A percentile compares a stretch with the other conserved stretches of the same genome.
Evolutionary conservation across 106 monocot genomes (phyloP).

Genomic region (Gastrodia elata): DNA sequence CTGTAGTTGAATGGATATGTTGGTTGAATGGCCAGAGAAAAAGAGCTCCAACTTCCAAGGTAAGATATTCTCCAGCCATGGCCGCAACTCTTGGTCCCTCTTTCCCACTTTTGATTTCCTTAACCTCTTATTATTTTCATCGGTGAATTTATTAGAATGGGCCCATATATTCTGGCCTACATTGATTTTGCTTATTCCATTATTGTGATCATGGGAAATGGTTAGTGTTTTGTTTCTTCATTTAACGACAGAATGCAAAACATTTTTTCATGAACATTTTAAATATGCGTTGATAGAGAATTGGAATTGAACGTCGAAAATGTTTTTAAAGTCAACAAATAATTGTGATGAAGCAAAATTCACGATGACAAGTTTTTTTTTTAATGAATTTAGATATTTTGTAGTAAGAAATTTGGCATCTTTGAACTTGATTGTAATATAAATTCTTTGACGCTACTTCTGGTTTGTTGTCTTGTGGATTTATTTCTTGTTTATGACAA

Average conservation of each 20-base stretch:
- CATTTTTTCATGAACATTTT: background rate
- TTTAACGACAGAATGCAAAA: background rate
- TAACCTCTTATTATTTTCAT: background rate
- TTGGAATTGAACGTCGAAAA: background rate
- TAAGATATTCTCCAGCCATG: constrained; percentile 7
- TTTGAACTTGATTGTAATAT: background rate
- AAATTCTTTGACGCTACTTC: too few species aligned
- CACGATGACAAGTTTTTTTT: background rate
- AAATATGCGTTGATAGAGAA: too few species aligned
- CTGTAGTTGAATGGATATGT: constrained; percentile 98
- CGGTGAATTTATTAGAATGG: background rate
- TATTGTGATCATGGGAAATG: constrained; percentile 1
- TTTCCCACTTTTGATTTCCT: background rate
- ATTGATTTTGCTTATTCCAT: background rate
- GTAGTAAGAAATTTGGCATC: background rate
- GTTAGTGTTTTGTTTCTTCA: background rate
- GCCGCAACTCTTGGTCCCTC: background rate
- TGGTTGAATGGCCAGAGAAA: constrained; percentile 99
- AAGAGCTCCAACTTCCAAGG: constrained; percentile 86
- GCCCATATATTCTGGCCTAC: background rate
- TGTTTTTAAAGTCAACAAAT: background rate
- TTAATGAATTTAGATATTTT: background rate
- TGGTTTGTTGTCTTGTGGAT: too few species aligned
- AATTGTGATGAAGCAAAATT: background rate
- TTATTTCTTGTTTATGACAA: too few species aligned